Conservation (phyloP, 352 stramenopile species). For the Pythium rhizo-oryzae region DNA sequence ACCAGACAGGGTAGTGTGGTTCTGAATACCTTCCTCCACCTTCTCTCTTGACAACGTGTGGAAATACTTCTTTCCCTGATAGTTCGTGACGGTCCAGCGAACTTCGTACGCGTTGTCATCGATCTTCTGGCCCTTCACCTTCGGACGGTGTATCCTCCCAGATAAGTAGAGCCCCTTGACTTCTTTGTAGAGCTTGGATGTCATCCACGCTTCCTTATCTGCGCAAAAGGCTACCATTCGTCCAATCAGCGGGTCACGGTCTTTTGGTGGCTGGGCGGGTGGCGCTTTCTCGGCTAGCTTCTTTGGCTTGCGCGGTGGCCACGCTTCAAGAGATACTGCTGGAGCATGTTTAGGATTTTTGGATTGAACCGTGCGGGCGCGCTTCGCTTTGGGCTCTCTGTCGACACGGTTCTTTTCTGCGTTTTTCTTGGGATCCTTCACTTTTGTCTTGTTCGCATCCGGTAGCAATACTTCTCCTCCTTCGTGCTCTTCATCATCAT, state of each 20-base stretch:
- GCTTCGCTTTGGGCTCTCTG: too few relatives aligned
- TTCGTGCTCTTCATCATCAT: not conserved
- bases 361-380: too few relatives aligned
- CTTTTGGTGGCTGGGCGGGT: not conserved
- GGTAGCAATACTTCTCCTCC: too few relatives aligned
- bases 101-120: not conserved
- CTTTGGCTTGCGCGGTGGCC: slow-evolving; percentile 10
- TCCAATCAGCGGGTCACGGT: slow-evolving; percentile 10
- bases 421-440: too few relatives aligned
- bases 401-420: too few relatives aligned
- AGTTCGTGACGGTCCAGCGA: slow-evolving; percentile 21
- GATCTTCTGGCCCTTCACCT: not conserved
- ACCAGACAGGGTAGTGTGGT: slow-evolving; percentile 8
- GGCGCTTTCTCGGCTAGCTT: not conserved
- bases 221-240: slow-evolving; percentile 27
- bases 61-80: slow-evolving; percentile 17
- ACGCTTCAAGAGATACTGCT: too few relatives aligned
- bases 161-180: slow-evolving; percentile 16
- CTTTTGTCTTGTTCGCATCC: too few relatives aligned
- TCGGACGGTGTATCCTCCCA: slow-evolving; percentile 1
- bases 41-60: not conserved
- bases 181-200: slow-evolving; percentile 2
- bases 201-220: slow-evolving; percentile 26
- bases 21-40: slow-evolving; percentile 15
- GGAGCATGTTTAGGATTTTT: not conserved